These are phyloP conservation scores for Dothistroma pini DNA, from an alignment of 2,329 filamentous ascomycete genomes.

Conservation along the genomic window DNA sequence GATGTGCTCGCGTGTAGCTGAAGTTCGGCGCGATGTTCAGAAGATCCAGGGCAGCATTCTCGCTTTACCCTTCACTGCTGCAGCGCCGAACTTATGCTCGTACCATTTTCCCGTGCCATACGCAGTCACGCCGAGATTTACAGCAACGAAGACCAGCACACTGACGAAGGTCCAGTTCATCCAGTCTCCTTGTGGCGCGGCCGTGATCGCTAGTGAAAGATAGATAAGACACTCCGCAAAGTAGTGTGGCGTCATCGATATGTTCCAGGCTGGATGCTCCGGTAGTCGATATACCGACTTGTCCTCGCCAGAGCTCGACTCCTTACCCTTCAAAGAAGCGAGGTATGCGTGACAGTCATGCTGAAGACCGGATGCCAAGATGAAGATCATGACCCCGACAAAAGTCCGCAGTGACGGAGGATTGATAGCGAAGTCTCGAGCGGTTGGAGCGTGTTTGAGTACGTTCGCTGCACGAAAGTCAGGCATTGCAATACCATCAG, in stretches of 20 bases:
- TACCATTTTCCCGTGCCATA: slow-evolving; percentile 77
- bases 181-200: slow-evolving; percentile 62
- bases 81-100: slow-evolving; percentile 65
- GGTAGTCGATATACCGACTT: slow-evolving; percentile 74
- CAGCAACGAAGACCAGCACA: slow-evolving; percentile 67
- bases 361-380: slow-evolving; percentile 68
- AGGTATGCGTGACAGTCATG: slow-evolving; percentile 54
- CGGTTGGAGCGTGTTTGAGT: slow-evolving; percentile 33
- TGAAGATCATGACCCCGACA: slow-evolving; percentile 60
- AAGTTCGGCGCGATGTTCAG: neutral
- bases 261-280: slow-evolving; percentile 64
- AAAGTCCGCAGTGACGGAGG: slow-evolving; percentile 51
- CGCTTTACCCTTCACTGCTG: slow-evolving; percentile 62
- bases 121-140: slow-evolving; percentile 81
- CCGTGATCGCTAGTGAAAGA: slow-evolving; percentile 67
- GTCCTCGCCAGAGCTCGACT: neutral
- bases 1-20: neutral
- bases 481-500: slow-evolving; percentile 1
- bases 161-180: slow-evolving; percentile 71
- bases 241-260: slow-evolving; percentile 83
- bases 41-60: slow-evolving; percentile 68
- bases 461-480: slow-evolving; percentile 29
- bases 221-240: slow-evolving; percentile 85
- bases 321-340: slow-evolving; percentile 35
- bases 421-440: slow-evolving; percentile 38